phyloP scores from a whole-genome alignment of 306 rosid species.

The Cucurbita ficifolia region DNA sequence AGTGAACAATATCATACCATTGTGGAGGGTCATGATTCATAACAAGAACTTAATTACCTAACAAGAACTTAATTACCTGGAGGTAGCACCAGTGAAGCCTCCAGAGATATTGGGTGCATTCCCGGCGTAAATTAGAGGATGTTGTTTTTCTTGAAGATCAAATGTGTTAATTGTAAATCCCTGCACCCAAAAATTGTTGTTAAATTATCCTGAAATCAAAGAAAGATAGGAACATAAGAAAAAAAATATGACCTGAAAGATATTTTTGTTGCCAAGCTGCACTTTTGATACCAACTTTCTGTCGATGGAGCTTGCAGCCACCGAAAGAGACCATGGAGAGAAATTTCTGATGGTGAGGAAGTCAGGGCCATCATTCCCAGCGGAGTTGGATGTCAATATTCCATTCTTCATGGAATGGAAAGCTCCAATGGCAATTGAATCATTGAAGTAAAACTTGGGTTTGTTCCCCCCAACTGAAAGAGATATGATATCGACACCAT shows the following conservation, averaged over 20 bases:
- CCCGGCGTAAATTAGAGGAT: conserved; percentile 27
- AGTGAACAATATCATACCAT: too few species aligned
- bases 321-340: conserved; percentile 45
- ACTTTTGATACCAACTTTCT: conserved; percentile 23
- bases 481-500: conserved; percentile 39
- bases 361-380: conserved; percentile 21
- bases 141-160: conserved; percentile 13
- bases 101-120: conserved; percentile 22
- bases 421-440: conserved; percentile 25
- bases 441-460: conserved; percentile 4
- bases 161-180: conserved; percentile 33
- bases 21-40: too few species aligned
- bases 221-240: background rate
- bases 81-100: background rate
- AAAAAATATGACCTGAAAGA: conserved; percentile 13
- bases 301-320: conserved; percentile 33
- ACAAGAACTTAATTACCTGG: conserved; percentile 29
- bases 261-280: conserved; percentile 16
- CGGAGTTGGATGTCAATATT: conserved; percentile 25
- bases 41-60: too few species aligned
- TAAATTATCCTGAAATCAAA: background rate
- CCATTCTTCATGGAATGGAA: conserved; percentile 40
- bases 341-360: background rate
- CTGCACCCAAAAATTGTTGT: conserved; percentile 9
- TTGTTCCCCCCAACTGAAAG: conserved; percentile 3